Evolutionary conservation across 2,329 filamentous ascomycete species (phyloP).

Genomic region (Ascochyta viciae-villosae): DNA sequence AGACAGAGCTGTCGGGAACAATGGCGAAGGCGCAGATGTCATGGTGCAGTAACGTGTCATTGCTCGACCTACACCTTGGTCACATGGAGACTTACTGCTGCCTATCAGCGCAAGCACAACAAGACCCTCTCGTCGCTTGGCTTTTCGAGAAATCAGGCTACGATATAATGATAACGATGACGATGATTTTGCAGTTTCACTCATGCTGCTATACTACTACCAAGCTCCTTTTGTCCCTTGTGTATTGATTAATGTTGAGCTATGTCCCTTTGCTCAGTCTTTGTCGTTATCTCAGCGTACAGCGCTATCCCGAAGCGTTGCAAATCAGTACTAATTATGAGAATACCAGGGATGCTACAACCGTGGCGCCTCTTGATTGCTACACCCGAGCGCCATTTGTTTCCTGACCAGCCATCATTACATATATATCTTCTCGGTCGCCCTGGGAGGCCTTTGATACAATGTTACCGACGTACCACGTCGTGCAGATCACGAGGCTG

Average conservation of each 20-base stretch:
- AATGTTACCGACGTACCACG: background rate
- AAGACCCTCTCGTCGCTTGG: background rate
- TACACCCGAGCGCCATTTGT: background rate
- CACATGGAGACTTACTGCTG: background rate
- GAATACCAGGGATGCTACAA: background rate
- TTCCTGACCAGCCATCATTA: background rate
- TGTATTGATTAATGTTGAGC: background rate
- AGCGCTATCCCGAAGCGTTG: background rate
- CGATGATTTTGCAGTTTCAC: background rate
- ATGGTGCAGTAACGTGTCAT: constrained; percentile 38
- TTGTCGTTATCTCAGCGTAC: too few species aligned
- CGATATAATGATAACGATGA: constrained; percentile 2
- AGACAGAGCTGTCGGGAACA: constrained; percentile 38
- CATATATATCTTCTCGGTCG: background rate
- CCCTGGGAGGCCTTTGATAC: too few species aligned
- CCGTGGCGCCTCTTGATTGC: background rate
- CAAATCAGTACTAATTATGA: background rate
- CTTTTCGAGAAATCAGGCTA: background rate
- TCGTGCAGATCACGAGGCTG: constrained; percentile 12
- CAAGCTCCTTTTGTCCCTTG: background rate
- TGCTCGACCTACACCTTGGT: background rate
- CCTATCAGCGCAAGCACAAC: background rate
- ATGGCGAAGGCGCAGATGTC: constrained; percentile 46
- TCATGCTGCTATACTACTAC: background rate
- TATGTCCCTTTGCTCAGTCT: too few species aligned